phyloP scores from a whole-genome alignment of 2,329 filamentous ascomycete species.

The Colletotrichum cuscutae region DNA sequence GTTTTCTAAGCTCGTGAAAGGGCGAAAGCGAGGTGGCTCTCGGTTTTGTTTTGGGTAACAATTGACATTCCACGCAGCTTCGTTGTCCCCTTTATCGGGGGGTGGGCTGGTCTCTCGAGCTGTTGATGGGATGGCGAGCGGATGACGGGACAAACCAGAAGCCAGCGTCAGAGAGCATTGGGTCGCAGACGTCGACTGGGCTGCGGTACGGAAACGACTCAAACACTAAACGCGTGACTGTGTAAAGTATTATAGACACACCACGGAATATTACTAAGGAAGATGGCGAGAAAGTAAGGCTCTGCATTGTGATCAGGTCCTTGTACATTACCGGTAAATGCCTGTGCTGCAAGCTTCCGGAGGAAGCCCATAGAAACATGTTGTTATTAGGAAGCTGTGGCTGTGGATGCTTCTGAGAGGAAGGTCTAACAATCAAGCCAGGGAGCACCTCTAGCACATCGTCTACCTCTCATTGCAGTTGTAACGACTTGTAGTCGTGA shows the following conservation, averaged over 20 bases:
- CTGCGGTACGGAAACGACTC: background rate
- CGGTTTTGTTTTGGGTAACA: background rate
- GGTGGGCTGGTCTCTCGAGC: no score
- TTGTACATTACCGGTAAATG: background rate
- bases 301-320: background rate
- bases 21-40: background rate
- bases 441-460: background rate
- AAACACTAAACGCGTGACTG: background rate
- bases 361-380: background rate
- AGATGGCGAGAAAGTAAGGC: background rate
- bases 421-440: background rate
- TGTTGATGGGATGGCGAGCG: conserved; percentile 13
- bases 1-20: background rate
- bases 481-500: background rate
- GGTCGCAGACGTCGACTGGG: background rate
- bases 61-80: background rate
- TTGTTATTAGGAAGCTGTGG: background rate
- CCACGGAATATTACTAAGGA: background rate
- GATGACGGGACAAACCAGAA: conserved; percentile 14
- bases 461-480: background rate
- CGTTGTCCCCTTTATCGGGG: background rate
- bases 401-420: background rate
- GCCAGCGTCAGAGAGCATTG: background rate
- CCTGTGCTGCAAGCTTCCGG: background rate
- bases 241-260: background rate